Conservation (phyloP, 2,329 filamentous ascomycete species). For the Helminthosporium solani region DNA sequence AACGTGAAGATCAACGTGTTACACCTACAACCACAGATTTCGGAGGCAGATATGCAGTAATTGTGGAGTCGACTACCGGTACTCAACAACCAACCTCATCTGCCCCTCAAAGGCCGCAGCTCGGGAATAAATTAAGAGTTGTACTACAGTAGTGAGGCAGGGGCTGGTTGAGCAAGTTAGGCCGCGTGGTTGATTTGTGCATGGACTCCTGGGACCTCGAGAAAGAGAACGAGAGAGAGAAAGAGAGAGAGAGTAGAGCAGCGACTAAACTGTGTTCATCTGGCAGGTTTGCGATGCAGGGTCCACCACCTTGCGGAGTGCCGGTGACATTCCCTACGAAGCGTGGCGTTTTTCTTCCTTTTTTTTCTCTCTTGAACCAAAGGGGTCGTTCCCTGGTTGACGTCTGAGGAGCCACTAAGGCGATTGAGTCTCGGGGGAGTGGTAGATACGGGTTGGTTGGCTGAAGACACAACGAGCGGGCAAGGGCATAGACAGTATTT, state of each 20-base stretch:
- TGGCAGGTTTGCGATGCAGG: slow-evolving; percentile 21
- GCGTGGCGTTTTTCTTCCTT: background rate
- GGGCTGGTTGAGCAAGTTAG: slow-evolving; percentile 17
- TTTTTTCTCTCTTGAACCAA: no score
- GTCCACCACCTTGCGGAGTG: slow-evolving; percentile 14
- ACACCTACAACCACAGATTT: background rate
- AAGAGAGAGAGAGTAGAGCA: no score
- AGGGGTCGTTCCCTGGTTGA: background rate
- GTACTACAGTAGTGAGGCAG: no score
- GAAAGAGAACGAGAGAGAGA: no score
- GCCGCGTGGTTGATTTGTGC: slow-evolving; percentile 3
- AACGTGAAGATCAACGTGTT: slow-evolving; percentile 19
- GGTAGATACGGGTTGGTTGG: no score
- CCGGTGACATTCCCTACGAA: slow-evolving; percentile 5
- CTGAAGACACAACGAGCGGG: no score
- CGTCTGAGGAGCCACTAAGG: background rate
- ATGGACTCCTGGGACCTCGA: no score
- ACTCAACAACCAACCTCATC: background rate
- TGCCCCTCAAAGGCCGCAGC: background rate
- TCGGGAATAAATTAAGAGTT: slow-evolving; percentile 18
- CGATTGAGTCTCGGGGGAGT: no score
- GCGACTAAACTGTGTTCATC: slow-evolving; percentile 21
- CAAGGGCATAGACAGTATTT: no score
- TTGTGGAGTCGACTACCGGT: background rate
- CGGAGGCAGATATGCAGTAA: slow-evolving; percentile 1